phyloP scores from a whole-genome alignment of 2,329 filamentous ascomycete genomes.

The Gaeumannomyces sp. region DNA sequence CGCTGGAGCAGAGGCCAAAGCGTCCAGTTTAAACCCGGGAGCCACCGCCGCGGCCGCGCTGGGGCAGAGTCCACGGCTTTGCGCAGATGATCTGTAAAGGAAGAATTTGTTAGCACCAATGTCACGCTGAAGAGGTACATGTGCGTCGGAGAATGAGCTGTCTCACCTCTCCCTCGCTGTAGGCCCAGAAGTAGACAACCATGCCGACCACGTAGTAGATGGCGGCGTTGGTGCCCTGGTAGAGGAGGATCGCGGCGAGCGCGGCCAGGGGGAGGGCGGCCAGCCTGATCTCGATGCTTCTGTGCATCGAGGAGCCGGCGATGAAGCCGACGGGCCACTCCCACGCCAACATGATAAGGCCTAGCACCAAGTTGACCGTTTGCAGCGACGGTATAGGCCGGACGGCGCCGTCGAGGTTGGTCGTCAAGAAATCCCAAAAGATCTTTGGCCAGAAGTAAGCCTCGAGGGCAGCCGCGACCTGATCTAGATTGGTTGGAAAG shows the following conservation, averaged over 20 bases:
- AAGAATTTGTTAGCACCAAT: constrained; percentile 14
- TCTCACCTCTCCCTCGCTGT: constrained; percentile 91
- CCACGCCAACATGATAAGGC: constrained; percentile 71
- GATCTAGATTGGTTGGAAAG: constrained; percentile 51
- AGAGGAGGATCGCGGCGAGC: constrained; percentile 69
- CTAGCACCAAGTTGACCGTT: constrained; percentile 80
- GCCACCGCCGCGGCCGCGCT: constrained; percentile 33
- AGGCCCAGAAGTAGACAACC: constrained; percentile 91
- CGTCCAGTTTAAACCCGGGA: constrained; percentile 14
- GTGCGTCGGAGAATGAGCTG: constrained; percentile 8
- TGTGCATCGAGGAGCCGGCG: constrained; percentile 72
- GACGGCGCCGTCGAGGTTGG: constrained; percentile 78
- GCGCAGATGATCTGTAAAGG: constrained; percentile 55
- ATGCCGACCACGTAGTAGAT: constrained; percentile 87
- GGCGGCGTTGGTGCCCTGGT: constrained; percentile 87
- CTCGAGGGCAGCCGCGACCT: constrained; percentile 76
- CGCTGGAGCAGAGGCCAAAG: background rate
- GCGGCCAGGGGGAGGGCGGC: constrained; percentile 74
- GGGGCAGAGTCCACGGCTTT: constrained; percentile 64
- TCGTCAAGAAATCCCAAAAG: constrained; percentile 95
- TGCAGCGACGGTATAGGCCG: constrained; percentile 86
- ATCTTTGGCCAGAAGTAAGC: constrained; percentile 98
- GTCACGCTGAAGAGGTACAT: constrained; percentile 9
- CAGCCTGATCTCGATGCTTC: constrained; percentile 80
- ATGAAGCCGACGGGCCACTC: constrained; percentile 83